Conservation (phyloP, 2,329 filamentous ascomycete genomes). For the Alternaria triticimaculans region DNA sequence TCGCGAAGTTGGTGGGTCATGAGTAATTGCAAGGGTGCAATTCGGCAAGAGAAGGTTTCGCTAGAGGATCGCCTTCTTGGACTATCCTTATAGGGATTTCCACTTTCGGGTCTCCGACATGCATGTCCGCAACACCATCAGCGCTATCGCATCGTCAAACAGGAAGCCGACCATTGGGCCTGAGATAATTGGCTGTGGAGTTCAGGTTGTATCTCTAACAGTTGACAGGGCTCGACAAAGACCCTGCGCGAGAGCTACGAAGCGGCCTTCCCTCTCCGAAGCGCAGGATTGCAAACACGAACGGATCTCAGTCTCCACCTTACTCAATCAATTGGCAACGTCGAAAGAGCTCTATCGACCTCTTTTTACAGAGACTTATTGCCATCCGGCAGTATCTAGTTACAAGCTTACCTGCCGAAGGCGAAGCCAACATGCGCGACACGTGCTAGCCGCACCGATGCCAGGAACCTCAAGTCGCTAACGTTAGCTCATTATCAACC, state of each 20-base stretch:
- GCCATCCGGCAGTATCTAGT: background rate
- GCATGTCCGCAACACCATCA: constrained; percentile 10
- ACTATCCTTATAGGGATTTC: constrained; percentile 1
- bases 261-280: background rate
- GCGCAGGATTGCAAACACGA: background rate
- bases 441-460: background rate
- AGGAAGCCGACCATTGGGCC: background rate
- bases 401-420: background rate
- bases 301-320: background rate
- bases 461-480: background rate
- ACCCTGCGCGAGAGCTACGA: background rate
- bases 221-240: background rate
- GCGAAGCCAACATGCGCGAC: background rate
- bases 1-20: background rate
- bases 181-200: background rate
- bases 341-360: background rate
- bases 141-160: background rate
- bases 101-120: constrained; percentile 11
- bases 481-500: background rate
- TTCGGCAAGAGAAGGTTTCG: constrained; percentile 7
- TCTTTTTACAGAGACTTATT: background rate
- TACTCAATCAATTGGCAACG: background rate
- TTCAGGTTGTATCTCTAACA: background rate
- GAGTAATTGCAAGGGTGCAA: constrained; percentile 11
- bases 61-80: constrained; percentile 6